Evolutionary conservation across 1,284 basidiomycete species (phyloP), one percentile per base, ranked within the genome.

Genomic region (Polyporus tsugae): DNA sequence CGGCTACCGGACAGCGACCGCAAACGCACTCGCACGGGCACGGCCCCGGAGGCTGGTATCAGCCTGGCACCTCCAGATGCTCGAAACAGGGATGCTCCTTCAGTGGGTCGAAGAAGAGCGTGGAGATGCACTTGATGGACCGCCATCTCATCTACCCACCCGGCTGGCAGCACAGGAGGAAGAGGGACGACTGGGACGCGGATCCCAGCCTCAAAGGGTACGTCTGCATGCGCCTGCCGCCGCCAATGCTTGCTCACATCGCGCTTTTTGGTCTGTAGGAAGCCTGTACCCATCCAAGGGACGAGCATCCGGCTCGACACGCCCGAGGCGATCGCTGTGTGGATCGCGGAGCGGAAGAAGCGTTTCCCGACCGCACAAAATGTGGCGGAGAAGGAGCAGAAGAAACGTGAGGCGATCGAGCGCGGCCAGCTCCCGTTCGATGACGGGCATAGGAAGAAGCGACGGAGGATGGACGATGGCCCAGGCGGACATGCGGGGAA

Each of bases 61-160:
- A 88, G 65, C 77, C 87, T 52, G 93, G 93, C 6, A 84, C 83
- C 68, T 76, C 73, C 70, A 84, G 84, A 65, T 97, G 95, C 79
- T 86, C 86, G 1, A 83, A 91, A 70, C 83, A 83, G 44, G 87
- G 87, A 17, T 97, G 95, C 78, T 77, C 80, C 9, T 98, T 95
- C 76, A 84, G 84, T 36, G 95, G 94, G 33, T 90, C 93, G 7
- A 83, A 84, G 49, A 93, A 93, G 75, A 83, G 89, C 36, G 88
- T 97, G 5, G 91, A 95, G 77, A 85, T 86, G 25, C 96, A 97
- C 78, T 94, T 92, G 87, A 96, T 95, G 89, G 96, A 97, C 77
- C 84, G 95, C 25, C 96, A 97, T 80, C 82, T 97, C 61, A 91
- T 96, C 62, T 96, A 90, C 74, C 92, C 93, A 19, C 85, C 87